Percentiles rank a stretch among this genome's conserved stretches.
Conservation (phyloP, 2,329 filamentous ascomycete genomes). For the Hyphodiscus sp. region DNA sequence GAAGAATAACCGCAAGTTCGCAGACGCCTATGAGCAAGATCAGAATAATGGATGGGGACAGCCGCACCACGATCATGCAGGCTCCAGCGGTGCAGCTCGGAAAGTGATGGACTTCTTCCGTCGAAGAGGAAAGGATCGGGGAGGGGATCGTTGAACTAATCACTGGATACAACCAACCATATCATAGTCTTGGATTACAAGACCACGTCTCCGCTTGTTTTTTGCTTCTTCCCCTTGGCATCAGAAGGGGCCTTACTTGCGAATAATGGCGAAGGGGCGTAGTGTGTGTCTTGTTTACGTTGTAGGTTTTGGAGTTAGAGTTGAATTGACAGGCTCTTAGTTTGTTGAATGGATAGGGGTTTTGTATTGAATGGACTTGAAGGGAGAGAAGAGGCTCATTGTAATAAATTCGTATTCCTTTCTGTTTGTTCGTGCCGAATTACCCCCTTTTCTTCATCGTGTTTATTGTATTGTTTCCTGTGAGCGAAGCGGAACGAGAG, state of each 20-base stretch:
- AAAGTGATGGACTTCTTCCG: slow-evolving; percentile 99
- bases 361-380: not conserved
- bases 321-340: not conserved
- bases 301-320: not conserved
- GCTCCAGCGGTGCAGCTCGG: slow-evolving; percentile 80
- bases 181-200: not conserved
- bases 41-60: slow-evolving; percentile 52
- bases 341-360: not conserved
- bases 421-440: not conserved
- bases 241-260: not conserved
- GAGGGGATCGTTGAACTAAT: slow-evolving; percentile 26
- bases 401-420: not conserved
- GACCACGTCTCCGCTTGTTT: not conserved
- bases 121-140: slow-evolving; percentile 65
- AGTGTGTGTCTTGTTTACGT: not conserved
- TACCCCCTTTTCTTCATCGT: not conserved
- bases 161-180: not conserved
- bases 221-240: not conserved
- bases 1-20: slow-evolving; percentile 81
- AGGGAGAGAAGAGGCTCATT: not conserved
- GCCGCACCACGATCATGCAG: slow-evolving; percentile 56
- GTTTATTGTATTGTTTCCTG: not conserved
- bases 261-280: not conserved
- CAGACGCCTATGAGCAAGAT: slow-evolving; percentile 79
- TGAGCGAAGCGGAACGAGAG: not conserved